These are phyloP conservation scores for Echeveria elegans DNA, from an alignment of 164 flowering plant species.

Conservation along the genomic window DNA sequence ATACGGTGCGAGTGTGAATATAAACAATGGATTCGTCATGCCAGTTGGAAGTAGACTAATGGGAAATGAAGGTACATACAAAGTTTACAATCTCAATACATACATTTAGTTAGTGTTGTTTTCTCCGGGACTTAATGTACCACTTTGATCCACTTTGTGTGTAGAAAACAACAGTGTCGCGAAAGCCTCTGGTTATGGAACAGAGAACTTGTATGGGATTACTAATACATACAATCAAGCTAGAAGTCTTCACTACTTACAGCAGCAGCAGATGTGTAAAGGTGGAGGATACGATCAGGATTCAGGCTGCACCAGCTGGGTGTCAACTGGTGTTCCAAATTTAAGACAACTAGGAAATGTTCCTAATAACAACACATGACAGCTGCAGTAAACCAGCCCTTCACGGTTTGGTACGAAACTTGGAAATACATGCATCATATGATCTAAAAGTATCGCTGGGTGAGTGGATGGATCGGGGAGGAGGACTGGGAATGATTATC, in stretches of 20 bases:
- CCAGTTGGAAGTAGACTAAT: conserved; percentile 27
- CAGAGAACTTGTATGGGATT: conserved; percentile 21
- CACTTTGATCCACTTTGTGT: conserved; percentile 9
- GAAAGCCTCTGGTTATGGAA: conserved; percentile 33
- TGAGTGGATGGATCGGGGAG: not conserved
- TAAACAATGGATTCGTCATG: conserved; percentile 18
- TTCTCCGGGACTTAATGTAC: not conserved
- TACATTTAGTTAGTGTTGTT: too few species aligned
- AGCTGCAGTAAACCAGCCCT: conserved; percentile 29
- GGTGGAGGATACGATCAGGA: conserved; percentile 26
- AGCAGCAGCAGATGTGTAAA: conserved; percentile 22
- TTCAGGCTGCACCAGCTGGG: conserved; percentile 44
- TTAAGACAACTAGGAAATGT: conserved; percentile 21
- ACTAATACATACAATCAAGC: conserved; percentile 23
- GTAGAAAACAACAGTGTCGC: conserved; percentile 24
- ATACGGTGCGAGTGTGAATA: conserved; percentile 15
- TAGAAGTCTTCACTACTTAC: conserved; percentile 29
- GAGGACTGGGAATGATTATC: not conserved
- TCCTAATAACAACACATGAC: conserved; percentile 21
- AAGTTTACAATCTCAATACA: not conserved
- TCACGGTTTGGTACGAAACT: conserved; percentile 59
- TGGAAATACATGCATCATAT: conserved; percentile 10
- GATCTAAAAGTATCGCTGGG: too few species aligned
- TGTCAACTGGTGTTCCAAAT: conserved; percentile 48
- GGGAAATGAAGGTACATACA: conserved; percentile 19